Evolutionary conservation across 202 grass and related monocot genomes (phyloP).

Genomic region (Musa balbisiana): DNA sequence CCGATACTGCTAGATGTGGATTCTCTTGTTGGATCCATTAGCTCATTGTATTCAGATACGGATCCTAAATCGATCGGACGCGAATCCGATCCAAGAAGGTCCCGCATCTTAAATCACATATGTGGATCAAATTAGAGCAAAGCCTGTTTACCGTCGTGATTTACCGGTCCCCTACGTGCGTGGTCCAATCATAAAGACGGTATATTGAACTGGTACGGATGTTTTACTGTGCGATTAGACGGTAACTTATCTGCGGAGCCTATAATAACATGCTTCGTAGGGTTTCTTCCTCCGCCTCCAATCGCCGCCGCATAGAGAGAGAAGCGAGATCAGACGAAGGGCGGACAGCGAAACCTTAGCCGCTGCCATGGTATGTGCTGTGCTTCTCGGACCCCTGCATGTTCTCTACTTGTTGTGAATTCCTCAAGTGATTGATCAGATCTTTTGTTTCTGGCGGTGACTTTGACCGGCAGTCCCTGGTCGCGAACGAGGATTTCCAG

Average conservation of each 20-base stretch:
- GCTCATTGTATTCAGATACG: too few species aligned
- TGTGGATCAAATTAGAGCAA: not conserved
- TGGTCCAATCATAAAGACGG: too few species aligned
- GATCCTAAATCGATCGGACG: too few species aligned
- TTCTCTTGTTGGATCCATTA: too few species aligned
- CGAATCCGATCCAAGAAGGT: too few species aligned
- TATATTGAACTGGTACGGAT: not conserved
- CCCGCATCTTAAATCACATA: not conserved
- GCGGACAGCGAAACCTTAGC: not conserved
- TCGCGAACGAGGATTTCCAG: conserved; percentile 15
- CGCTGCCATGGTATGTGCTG: not conserved
- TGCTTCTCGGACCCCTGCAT: not conserved
- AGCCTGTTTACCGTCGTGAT: too few species aligned
- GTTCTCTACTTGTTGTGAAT: not conserved
- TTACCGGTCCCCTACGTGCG: too few species aligned
- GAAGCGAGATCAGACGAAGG: not conserved
- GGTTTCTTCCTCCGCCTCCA: not conserved
- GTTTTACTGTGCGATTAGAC: not conserved
- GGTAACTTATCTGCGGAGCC: too few species aligned
- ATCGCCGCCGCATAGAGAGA: not conserved
- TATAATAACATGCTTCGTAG: not conserved
- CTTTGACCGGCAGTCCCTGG: not conserved
- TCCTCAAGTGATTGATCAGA: not conserved
- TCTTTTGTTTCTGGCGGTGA: not conserved
- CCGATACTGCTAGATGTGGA: too few species aligned